Base-by-base conservation (phyloP, 1,284 basidiomycete species). In the Moesziomyces aphidis region DNA sequence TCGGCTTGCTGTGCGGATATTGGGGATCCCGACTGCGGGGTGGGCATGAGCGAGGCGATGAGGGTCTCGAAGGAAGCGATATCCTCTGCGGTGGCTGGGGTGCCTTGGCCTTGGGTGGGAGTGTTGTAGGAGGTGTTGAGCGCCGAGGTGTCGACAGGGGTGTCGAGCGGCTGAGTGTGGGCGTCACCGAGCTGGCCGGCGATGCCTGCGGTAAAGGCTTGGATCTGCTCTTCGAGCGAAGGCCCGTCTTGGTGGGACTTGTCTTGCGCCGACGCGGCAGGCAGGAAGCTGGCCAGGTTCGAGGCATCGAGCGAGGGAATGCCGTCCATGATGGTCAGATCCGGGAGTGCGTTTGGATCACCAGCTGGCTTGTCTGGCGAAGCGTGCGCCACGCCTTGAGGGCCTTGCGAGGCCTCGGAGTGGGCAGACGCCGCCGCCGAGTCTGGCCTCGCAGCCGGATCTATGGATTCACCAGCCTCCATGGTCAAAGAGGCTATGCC, bases 401-500 rank as follows among this genome's bases (percentile, higher is more conserved):
- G 21, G 51, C 22, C 39, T 23, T 11, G 39, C 50, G 55, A 44
- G 47, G 47, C 34, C 55, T 60, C 21, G 55, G 53, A 21, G 28
- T 43, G 19, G 13, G 46, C 44, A 21, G 44, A 21, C 26, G 39
- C 53, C 45, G 36, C 22, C 28, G 13, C 36, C 4, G 43, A 36
- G 43, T 34, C 53, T 26, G 50, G 7, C 24, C 42, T 26, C 24
- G 47, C 52, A n/a, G 44, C 65, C 49, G 54, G 15, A 59, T 69
- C 58, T 70, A 69, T 70, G 45, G 72, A 74, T 53, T 74, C 72
- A 28, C 72, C 72, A 13, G 66, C 72, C 50, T 74, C 72, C 72
- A 74, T 74, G 43, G 1, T 61, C 50, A 6, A 45, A 24, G 6
- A 8, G 23, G 48, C 64, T 73, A 73, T 47, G 63, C 23, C 39